Evolutionary conservation across 2,329 filamentous ascomycete species (phyloP).

Genomic region (Myrmaecium sp.): DNA sequence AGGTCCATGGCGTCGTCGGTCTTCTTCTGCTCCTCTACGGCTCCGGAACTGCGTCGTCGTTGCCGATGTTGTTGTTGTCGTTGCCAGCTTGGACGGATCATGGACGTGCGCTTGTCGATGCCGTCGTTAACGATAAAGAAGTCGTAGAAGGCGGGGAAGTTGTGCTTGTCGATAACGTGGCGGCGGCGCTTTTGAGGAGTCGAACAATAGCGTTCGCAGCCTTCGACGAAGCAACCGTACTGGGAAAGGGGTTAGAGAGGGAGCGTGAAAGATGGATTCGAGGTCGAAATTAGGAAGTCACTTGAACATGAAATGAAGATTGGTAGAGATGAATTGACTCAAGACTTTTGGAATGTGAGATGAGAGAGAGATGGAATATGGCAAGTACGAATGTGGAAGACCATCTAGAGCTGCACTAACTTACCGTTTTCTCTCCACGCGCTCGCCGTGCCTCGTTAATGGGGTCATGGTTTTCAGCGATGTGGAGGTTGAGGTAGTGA

Average conservation of each 20-base stretch:
- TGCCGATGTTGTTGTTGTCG: conserved; percentile 7
- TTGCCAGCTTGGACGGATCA: conserved; percentile 38
- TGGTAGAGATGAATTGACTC: not conserved
- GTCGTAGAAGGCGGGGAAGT: conserved; percentile 51
- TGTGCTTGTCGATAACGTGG: conserved; percentile 88
- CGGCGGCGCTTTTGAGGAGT: conserved; percentile 69
- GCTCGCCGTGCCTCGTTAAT: conserved; percentile 55
- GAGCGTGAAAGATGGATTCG: not conserved
- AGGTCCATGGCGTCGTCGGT: not conserved
- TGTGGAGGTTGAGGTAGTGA: conserved; percentile 66
- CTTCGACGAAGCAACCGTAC: conserved; percentile 82
- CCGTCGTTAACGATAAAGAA: conserved; percentile 62
- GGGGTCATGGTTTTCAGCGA: conserved; percentile 81
- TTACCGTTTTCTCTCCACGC: conserved; percentile 70
- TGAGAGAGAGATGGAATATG: not conserved
- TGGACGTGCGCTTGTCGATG: conserved; percentile 68
- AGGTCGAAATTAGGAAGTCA: not conserved
- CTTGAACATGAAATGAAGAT: not conserved
- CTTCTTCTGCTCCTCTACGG: not conserved
- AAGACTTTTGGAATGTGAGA: not conserved
- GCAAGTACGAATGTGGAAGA: conserved; percentile 1
- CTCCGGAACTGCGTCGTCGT: conserved; percentile 1
- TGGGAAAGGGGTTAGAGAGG: conserved; percentile 17
- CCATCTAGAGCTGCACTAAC: conserved; percentile 13
- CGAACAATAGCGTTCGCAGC: conserved; percentile 69